A percentile compares a stretch with the other conserved stretches of the same genome.
Evolutionary conservation across 73 alveolate genomes (phyloP).

Genomic region (Breviolum minutum): DNA sequence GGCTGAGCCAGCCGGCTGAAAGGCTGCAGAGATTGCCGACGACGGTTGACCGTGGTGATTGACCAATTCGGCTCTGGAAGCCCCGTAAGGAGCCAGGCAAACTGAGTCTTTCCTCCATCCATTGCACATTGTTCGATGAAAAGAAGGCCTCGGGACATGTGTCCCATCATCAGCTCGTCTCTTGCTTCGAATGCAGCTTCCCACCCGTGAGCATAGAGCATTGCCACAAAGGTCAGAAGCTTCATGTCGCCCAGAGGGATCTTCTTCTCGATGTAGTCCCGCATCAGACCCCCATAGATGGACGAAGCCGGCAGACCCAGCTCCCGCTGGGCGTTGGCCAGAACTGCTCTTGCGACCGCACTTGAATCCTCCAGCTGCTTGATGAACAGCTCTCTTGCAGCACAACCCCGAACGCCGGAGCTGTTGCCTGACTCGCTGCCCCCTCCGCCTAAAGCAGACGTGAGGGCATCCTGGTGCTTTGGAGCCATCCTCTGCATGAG

Average conservation of each 20-base stretch:
- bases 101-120: background rate
- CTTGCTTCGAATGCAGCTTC: too few relatives aligned
- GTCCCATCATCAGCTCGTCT: too few relatives aligned
- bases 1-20: background rate
- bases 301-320: background rate
- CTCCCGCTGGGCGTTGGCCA: background rate
- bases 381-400: background rate
- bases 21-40: background rate
- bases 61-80: background rate
- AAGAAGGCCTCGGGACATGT: background rate
- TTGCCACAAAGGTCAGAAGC: background rate
- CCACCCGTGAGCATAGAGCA: background rate
- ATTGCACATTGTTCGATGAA: background rate
- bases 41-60: background rate
- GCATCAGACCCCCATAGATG: background rate
- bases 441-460: background rate
- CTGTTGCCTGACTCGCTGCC: background rate
- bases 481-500: background rate
- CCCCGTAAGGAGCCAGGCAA: background rate
- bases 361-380: background rate
- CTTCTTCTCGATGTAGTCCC: background rate
- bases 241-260: background rate
- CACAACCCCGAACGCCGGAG: background rate
- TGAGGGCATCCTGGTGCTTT: too few relatives aligned
- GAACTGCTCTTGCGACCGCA: background rate